These are phyloP conservation scores for Solanum phureja DNA, from an alignment of 257 asterid species.

Conservation along the genomic window DNA sequence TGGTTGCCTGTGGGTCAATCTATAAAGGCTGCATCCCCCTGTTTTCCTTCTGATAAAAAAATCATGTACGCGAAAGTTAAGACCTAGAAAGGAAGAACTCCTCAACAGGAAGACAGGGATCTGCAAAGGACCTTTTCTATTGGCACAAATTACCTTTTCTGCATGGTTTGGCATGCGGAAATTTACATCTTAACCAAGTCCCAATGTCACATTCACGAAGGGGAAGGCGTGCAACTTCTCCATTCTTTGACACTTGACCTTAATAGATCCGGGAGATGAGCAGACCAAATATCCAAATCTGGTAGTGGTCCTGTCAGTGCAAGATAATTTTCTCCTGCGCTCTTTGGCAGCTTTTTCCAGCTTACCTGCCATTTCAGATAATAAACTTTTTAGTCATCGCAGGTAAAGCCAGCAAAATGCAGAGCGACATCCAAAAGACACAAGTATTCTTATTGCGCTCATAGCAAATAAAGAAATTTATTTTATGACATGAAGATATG, in stretches of 20 bases:
- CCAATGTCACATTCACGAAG: background rate
- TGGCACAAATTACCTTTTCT: background rate
- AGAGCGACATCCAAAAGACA: background rate
- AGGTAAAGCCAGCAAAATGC: background rate
- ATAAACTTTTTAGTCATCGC: background rate
- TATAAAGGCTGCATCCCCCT: background rate
- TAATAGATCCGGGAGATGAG: slow-evolving; percentile 40
- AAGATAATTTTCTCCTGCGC: slow-evolving; percentile 51
- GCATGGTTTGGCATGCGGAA: background rate
- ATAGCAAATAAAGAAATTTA: background rate
- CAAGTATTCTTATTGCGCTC: background rate
- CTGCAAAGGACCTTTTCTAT: background rate
- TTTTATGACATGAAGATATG: background rate
- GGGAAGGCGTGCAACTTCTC: slow-evolving; percentile 21
- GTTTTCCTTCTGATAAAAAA: background rate
- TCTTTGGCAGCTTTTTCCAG: slow-evolving; percentile 25
- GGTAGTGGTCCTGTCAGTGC: slow-evolving; percentile 66
- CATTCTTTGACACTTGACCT: slow-evolving; percentile 35
- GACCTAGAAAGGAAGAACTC: background rate
- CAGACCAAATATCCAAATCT: slow-evolving; percentile 47
- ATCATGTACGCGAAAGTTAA: background rate
- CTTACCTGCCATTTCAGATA: slow-evolving; percentile 6
- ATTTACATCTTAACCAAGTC: background rate
- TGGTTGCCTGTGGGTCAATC: background rate
- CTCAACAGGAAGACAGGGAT: background rate